Percentiles rank a stretch among this genome's conserved stretches.
These are phyloP conservation scores for Solanum dulcamara DNA, from an alignment of 257 asterid species.

Conservation along the genomic window DNA sequence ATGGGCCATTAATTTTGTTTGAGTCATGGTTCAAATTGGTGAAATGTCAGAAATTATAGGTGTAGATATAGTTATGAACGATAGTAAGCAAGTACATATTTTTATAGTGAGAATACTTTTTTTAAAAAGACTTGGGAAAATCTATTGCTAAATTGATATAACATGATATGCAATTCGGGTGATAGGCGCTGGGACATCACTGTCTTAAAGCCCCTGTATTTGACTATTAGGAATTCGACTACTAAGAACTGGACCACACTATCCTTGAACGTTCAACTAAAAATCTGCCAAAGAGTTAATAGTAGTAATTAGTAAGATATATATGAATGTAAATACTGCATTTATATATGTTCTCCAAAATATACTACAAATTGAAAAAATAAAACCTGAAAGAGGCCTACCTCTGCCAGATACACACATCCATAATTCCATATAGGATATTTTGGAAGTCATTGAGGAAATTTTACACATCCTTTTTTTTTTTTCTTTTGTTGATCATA, in stretches of 20 bases:
- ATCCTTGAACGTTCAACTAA: not conserved
- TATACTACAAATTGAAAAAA: not conserved
- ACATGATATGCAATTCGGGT: not conserved
- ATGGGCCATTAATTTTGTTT: no score
- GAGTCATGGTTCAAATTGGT: no score
- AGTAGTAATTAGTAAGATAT: not conserved
- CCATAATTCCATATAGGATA: not conserved
- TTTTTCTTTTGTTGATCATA: not conserved
- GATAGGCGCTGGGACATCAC: not conserved
- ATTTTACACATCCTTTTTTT: not conserved
- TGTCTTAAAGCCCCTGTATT: no score
- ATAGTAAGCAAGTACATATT: no score
- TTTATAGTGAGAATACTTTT: not conserved
- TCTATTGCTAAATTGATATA: not conserved
- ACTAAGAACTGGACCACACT: not conserved
- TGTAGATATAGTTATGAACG: no score
- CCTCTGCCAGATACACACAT: not conserved
- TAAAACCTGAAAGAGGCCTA: not conserved
- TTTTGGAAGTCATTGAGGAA: not conserved
- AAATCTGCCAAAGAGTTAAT: not conserved
- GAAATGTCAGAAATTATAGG: no score
- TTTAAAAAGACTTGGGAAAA: no score
- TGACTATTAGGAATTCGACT: no score
- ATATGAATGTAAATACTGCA: not conserved
- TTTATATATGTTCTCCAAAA: not conserved